phyloP scores from a whole-genome alignment of 164 flowering plant genomes.

The Tetrastigma voinierianum region DNA sequence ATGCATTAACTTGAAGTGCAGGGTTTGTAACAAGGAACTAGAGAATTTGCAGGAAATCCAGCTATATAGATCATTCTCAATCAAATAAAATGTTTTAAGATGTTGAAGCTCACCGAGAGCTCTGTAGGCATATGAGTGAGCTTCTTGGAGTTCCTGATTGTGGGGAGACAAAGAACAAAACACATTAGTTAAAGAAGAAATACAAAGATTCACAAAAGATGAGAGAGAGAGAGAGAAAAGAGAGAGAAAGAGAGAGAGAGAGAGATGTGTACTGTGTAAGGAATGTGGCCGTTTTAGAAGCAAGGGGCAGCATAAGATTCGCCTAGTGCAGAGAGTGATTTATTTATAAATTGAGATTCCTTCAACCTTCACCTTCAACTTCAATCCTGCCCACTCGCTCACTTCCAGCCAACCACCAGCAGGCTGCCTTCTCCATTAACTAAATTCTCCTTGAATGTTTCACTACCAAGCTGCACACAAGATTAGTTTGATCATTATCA shows the following conservation, averaged over 20 bases:
- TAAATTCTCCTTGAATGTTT: conserved; percentile 61
- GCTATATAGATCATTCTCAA: neutral
- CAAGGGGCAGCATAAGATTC: conserved; percentile 86
- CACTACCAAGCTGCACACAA: conserved; percentile 59
- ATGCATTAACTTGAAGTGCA: too few species aligned
- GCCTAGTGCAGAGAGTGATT: conserved; percentile 82
- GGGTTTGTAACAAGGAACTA: too few species aligned
- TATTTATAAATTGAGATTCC: conserved; percentile 84
- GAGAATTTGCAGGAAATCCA: neutral
- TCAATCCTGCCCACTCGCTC: conserved; percentile 81
- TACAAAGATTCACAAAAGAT: neutral
- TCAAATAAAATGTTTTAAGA: neutral
- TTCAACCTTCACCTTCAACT: conserved; percentile 87
- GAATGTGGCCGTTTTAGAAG: conserved; percentile 76
- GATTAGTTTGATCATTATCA: neutral
- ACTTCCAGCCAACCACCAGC: conserved; percentile 91
- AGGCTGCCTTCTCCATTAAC: conserved; percentile 68
- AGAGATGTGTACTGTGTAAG: conserved; percentile 59
- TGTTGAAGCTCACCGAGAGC: conserved; percentile 63
- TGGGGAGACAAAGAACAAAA: neutral
- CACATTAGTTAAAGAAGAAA: neutral
- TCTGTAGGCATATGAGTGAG: conserved; percentile 93
- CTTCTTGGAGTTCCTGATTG: conserved; percentile 87
- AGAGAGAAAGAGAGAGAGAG: conserved; percentile 16
- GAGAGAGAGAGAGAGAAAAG: conserved; percentile 10